Base-by-base conservation (phyloP, 352 stramenopile genomes). In the Pythium biforme region DNA sequence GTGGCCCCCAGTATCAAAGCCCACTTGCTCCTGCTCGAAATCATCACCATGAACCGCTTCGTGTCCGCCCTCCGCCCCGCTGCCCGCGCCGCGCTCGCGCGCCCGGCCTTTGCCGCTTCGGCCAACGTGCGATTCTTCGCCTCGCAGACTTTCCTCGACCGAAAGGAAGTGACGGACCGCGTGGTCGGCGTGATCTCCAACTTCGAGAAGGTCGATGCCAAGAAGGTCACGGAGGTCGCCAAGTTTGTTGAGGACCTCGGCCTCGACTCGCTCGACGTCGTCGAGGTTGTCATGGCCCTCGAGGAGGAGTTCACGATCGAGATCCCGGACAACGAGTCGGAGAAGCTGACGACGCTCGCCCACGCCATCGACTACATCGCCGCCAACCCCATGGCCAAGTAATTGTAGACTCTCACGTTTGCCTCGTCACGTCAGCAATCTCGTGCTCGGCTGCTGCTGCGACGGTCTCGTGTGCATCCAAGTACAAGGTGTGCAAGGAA, bases 301-400 rank as follows among this genome's bases (percentile, higher is more conserved):
- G 97, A 99, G 81, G 97, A 99, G 76, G 98, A 99, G 82, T 99
- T 99, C 84, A 97, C 94, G 57, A 99, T 99, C 76, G 97, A 99
- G 81, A 99, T 99, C 82, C 97, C 98, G 50, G 97, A 99, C 90
- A 97, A 96, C 63, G 97, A 99, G 81, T 97, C 97, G 50, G 98
- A 99, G 78, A 99, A 99, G 83, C 98, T 99, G 73, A 77, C 90
- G 20, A 98, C 94, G 70, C 86, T 98, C 51, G 82, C 78, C 26
- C 96, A 99, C 76, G 98, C 98, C 61, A 95, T 99, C 59, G 94
- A 99, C 77, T 99, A 99, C 86, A 96, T 99, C 76, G 83, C 95
- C 62, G 90, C 91, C 52, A 97, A 99, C 88, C 98, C 98, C 49
- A 98, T 98, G 93, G 97, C 97, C 81, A 99, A 99, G 89, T 99